Evolutionary conservation across 139 green algal genomes (phyloP), one percentile per base, ranked within the genome.

Genomic region (Cymbomonas tetramitiformis): DNA sequence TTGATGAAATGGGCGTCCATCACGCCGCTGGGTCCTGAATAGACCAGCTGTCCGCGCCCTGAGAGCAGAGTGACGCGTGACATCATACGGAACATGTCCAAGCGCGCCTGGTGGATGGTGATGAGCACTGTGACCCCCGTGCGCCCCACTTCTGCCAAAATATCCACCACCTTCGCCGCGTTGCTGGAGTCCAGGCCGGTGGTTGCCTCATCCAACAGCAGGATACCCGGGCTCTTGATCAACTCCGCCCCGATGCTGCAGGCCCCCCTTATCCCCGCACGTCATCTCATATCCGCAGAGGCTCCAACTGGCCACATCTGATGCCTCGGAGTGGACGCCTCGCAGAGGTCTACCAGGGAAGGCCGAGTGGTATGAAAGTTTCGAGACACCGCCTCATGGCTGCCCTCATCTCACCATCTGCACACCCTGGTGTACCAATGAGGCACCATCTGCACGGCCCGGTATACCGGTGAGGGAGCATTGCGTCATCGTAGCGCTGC

Each of bases 131-230:
- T 60, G 25, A 40, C 30, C 24, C 52, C 52, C 12, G 26, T 9
- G n/a, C n/a, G n/a, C 5, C 47, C 47, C 1, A 60, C 12, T 29
- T 28, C 26, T 23, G 34, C 30, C 15, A 60, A 21, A 3, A 60
- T 60, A 38, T 60, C 52, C n/a, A 60, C 52, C 10, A 60, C 52
- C 33, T 60, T 60, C 34, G 52, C 52, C 36, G 52, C 52, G n/a
- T n/a, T n/a, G n/a, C n/a, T n/a, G n/a, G n/a, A n/a, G n/a, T 83
- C 75, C 34, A 83, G 54, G 3, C 75, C 75, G 0, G 65, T 83
- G 56, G 83, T 93, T n/a, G 84, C 83, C 72, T 92, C 83, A 62
- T 94, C 84, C 44, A 94, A 66, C 61, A 93, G 92, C 30, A 93
- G 62, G 12, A 94, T 54, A 0, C 65, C 70, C 12, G 85, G 85